Base-by-base conservation (phyloP, 139 green algal species). In the Spirogloea muscicola region DNA sequence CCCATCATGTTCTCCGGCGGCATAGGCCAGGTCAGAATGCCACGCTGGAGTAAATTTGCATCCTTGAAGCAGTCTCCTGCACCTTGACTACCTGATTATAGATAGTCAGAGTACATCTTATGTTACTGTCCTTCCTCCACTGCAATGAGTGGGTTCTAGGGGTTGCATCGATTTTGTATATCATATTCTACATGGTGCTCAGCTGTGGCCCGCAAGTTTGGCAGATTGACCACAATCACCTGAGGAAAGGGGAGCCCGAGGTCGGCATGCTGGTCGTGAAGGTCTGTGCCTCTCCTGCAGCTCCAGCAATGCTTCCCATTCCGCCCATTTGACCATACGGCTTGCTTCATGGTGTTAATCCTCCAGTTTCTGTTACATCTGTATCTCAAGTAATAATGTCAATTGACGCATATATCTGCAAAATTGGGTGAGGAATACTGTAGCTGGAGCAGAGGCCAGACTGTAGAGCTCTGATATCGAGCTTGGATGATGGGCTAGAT, bases 1-100 rank as follows among this genome's bases (percentile, higher is more conserved):
- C 94, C 94, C 61, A 99, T 99, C 90, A 99, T 99, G 94, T 99
- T 99, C 85, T 92, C 85, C 81, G 93, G 64, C 1, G 93, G 91
- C 55, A 77, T 98, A 41, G 93, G 93, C 3, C 92, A 96, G 82
- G 61, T 71, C 10, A 13, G 55, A 13, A n/a, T n/a, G n/a, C n/a
- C n/a, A n/a, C n/a, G n/a, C n/a, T n/a, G n/a, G n/a, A n/a, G n/a
- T n/a, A n/a, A n/a, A n/a, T n/a, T n/a, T n/a, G n/a, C n/a, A n/a
- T n/a, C n/a, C n/a, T n/a, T n/a, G n/a, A n/a, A n/a, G n/a, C n/a
- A n/a, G n/a, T n/a, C n/a, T n/a, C n/a, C n/a, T n/a, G n/a, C n/a
- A n/a, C n/a, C n/a, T n/a, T n/a, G n/a, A n/a, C n/a, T 55, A 31
- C 46, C 46, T 55, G 46, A 55, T 21, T 55, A 21, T 55, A 55